Percentiles rank a stretch among this genome's conserved stretches.
phyloP scores from a whole-genome alignment of 1,284 basidiomycete genomes.

The Somion occarium region DNA sequence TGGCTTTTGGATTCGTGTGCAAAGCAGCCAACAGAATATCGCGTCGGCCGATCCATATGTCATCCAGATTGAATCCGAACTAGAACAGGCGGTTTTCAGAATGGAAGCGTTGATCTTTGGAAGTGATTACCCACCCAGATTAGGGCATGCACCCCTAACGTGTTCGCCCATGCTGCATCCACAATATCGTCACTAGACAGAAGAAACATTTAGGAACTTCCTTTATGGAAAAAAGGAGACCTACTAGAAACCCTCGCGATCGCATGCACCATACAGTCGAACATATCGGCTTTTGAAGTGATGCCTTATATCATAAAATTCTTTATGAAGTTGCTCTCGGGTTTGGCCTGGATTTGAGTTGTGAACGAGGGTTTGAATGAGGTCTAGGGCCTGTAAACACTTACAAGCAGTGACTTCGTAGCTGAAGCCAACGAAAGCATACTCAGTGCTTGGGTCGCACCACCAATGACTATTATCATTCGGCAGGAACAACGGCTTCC shows the following conservation, averaged over 20 bases:
- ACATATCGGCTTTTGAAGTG: slow-evolving; percentile 66
- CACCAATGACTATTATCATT: slow-evolving; percentile 49
- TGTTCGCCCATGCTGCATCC: slow-evolving; percentile 65
- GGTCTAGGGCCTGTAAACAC: too few relatives aligned
- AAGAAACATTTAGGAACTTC: slow-evolving; percentile 4
- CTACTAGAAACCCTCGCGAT: slow-evolving; percentile 61
- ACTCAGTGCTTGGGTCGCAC: slow-evolving; percentile 58
- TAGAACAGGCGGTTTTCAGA: slow-evolving; percentile 18
- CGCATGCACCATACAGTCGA: slow-evolving; percentile 67
- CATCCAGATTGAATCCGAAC: slow-evolving; percentile 59
- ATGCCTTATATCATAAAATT: slow-evolving; percentile 60
- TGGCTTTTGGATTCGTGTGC: slow-evolving; percentile 58
- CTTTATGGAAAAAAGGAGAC: slow-evolving; percentile 18
- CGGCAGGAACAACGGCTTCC: slow-evolving; percentile 48
- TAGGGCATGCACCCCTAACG: slow-evolving; percentile 68
- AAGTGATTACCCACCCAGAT: slow-evolving; percentile 52
- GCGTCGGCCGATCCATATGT: slow-evolving; percentile 52
- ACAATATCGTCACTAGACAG: slow-evolving; percentile 56
- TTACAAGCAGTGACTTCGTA: slow-evolving; percentile 52
- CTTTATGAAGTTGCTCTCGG: slow-evolving; percentile 40
- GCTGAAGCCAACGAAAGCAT: slow-evolving; percentile 70
- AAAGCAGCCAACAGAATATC: slow-evolving; percentile 52
- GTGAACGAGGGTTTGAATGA: too few relatives aligned
- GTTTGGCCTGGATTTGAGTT: slow-evolving; percentile 33
- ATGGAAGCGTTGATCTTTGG: too few relatives aligned